A percentile compares a stretch with the other conserved stretches of the same genome.
Conservation (phyloP, 495 filamentous ascomycete species). For the Endocarpon pusillum region DNA sequence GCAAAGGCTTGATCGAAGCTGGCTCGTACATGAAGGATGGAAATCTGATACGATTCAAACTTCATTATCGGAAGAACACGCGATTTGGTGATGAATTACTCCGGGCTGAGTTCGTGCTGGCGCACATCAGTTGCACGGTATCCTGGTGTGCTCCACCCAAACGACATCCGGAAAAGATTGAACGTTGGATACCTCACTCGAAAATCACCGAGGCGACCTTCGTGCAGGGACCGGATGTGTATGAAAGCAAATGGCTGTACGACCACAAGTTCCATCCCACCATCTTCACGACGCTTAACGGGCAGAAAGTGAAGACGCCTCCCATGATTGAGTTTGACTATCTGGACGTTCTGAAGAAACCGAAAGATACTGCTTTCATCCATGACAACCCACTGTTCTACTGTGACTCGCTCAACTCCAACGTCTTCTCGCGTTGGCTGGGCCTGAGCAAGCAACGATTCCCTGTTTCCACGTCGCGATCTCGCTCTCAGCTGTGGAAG, state of each 20-base stretch:
- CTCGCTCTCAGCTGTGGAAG: conserved; percentile 46
- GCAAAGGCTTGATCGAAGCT: conserved; percentile 33
- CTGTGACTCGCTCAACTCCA: conserved; percentile 30
- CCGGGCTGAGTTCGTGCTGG: conserved; percentile 36
- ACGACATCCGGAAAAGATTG: conserved; percentile 32
- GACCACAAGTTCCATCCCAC: conserved; percentile 46
- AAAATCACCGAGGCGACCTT: conserved; percentile 43
- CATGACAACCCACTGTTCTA: conserved; percentile 39
- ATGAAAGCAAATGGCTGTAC: conserved; percentile 38
- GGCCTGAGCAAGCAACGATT: conserved; percentile 32
- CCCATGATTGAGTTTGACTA: conserved; percentile 41
- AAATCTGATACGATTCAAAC: conserved; percentile 38
- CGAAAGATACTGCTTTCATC: conserved; percentile 33
- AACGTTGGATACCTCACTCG: conserved; percentile 42
- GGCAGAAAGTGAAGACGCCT: conserved; percentile 35
- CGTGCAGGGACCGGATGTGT: conserved; percentile 34
- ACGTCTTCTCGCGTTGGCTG: conserved; percentile 27
- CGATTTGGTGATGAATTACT: conserved; percentile 38
- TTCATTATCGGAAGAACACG: conserved; percentile 39
- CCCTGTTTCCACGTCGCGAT: conserved; percentile 37
- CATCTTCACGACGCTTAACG: conserved; percentile 40
- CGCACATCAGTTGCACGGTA: conserved; percentile 36
- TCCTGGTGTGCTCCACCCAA: conserved; percentile 41
- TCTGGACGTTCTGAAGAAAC: conserved; percentile 37
- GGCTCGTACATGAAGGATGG: conserved; percentile 39